Conservation (phyloP, 1,284 basidiomycete genomes). For the Rhodofomes roseus region DNA sequence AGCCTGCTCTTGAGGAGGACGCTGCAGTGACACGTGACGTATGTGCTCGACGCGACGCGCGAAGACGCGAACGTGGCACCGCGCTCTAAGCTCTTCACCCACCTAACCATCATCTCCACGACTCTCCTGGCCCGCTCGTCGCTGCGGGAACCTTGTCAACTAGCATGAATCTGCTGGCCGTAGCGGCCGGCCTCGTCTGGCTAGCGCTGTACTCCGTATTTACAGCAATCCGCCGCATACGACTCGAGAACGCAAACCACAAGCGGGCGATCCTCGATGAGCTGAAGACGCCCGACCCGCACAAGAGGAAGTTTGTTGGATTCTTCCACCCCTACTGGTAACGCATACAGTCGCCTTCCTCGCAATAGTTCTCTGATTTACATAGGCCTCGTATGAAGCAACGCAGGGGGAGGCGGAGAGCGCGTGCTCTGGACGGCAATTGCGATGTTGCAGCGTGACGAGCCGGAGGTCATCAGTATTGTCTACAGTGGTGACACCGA, state of each 20-base stretch:
- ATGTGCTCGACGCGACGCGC: neutral
- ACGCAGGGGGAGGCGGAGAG: conserved; percentile 97
- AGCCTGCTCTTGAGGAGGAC: too few relatives aligned
- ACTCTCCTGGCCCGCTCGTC: neutral
- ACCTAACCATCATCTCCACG: neutral
- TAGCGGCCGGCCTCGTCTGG: neutral
- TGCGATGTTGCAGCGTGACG: conserved; percentile 69
- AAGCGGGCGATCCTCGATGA: conserved; percentile 3
- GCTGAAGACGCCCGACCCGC: conserved; percentile 7
- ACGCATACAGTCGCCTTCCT: conserved; percentile 23
- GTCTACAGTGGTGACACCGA: conserved; percentile 90
- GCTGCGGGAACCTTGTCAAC: neutral
- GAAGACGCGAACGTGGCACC: neutral
- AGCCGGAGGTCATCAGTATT: conserved; percentile 70
- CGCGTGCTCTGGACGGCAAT: conserved; percentile 95
- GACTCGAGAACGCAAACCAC: neutral
- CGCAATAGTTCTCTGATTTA: conserved; percentile 31
- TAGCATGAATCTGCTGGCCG: neutral
- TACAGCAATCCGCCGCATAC: neutral
- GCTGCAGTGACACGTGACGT: neutral
- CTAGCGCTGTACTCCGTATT: neutral
- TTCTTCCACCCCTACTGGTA: conserved; percentile 98
- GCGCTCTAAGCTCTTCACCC: neutral
- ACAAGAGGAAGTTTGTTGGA: conserved; percentile 55
- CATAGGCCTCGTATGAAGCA: conserved; percentile 50